Evolutionary conservation across 2,329 filamentous ascomycete genomes (phyloP).

Genomic region (Huntiella decipiens): DNA sequence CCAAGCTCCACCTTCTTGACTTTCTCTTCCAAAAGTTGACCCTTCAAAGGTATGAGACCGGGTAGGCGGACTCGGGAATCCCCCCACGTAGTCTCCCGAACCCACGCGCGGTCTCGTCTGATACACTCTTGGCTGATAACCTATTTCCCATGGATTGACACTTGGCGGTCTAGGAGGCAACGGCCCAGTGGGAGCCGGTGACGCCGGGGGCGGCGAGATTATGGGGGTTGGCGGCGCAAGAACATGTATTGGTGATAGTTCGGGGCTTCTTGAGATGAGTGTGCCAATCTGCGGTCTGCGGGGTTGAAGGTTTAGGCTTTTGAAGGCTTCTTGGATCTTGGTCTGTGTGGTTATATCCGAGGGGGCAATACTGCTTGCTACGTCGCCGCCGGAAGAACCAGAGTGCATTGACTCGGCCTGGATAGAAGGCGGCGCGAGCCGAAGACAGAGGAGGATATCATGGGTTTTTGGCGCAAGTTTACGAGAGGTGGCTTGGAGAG

Average conservation of each 20-base stretch:
- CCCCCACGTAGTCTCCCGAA: no score
- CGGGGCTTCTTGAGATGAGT: neutral
- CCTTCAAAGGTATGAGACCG: no score
- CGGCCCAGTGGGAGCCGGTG: constrained; percentile 15
- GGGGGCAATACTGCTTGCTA: constrained; percentile 1
- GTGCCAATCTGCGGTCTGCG: constrained; percentile 1
- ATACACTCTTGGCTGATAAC: no score
- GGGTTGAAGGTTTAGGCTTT: constrained; percentile 2
- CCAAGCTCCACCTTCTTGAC: no score
- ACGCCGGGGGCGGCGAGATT: constrained; percentile 16
- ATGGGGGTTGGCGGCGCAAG: constrained; percentile 2
- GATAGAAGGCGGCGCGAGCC: constrained; percentile 17
- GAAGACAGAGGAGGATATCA: constrained; percentile 35
- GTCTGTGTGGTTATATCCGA: neutral
- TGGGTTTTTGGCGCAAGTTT: constrained; percentile 29
- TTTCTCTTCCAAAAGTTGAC: no score
- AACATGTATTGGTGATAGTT: neutral
- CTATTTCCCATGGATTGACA: neutral
- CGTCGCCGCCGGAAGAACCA: constrained; percentile 3
- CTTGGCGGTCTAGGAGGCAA: neutral
- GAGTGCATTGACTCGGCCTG: constrained; percentile 2
- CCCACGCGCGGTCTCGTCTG: no score
- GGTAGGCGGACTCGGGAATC: no score
- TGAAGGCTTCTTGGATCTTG: neutral
- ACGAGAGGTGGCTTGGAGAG: constrained; percentile 28